Percentiles rank a stretch among this genome's conserved stretches.
Conservation (phyloP, 2,329 filamentous ascomycete genomes). For the Rhinocladiella similis region DNA sequence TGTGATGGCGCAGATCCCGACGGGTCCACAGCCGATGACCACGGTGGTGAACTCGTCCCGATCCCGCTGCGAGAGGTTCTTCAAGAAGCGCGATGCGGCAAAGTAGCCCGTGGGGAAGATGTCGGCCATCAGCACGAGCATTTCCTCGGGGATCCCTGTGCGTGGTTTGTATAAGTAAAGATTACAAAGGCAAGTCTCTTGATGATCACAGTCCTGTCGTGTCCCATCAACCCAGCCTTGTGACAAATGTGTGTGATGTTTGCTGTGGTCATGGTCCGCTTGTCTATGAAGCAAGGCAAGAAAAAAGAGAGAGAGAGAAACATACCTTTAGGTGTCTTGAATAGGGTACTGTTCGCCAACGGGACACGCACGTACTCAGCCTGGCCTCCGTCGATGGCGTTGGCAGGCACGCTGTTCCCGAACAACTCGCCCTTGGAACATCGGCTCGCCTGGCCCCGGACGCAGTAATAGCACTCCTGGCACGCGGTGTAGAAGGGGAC, state of each 20-base stretch:
- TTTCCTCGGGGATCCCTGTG: conserved; percentile 32
- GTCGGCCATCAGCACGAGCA: conserved; percentile 35
- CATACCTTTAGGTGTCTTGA: conserved; percentile 40
- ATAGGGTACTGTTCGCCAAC: conserved; percentile 52
- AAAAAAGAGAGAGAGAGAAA: background rate
- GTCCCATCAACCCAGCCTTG: too few relatives aligned
- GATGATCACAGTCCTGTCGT: too few relatives aligned
- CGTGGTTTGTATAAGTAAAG: too few relatives aligned
- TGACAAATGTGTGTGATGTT: too few relatives aligned
- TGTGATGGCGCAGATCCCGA: conserved; percentile 68
- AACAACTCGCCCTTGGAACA: conserved; percentile 51
- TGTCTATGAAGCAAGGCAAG: too few relatives aligned
- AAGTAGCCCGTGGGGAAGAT: conserved; percentile 33
- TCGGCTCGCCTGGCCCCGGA: conserved; percentile 53
- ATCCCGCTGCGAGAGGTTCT: conserved; percentile 26
- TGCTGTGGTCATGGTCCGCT: too few relatives aligned
- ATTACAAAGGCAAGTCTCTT: too few relatives aligned
- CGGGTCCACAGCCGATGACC: conserved; percentile 65
- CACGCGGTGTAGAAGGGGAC: conserved; percentile 56
- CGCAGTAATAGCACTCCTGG: conserved; percentile 54
- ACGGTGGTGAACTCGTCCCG: conserved; percentile 48
- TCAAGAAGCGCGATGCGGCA: conserved; percentile 29
- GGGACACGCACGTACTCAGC: conserved; percentile 58
- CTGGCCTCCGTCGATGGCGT: conserved; percentile 56
- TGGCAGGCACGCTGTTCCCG: conserved; percentile 52